Percentiles rank a stretch among this genome's conserved stretches.
Evolutionary conservation across 768 basidiomycete genomes (phyloP).

Genomic region (Hysterangium stoloniferum): DNA sequence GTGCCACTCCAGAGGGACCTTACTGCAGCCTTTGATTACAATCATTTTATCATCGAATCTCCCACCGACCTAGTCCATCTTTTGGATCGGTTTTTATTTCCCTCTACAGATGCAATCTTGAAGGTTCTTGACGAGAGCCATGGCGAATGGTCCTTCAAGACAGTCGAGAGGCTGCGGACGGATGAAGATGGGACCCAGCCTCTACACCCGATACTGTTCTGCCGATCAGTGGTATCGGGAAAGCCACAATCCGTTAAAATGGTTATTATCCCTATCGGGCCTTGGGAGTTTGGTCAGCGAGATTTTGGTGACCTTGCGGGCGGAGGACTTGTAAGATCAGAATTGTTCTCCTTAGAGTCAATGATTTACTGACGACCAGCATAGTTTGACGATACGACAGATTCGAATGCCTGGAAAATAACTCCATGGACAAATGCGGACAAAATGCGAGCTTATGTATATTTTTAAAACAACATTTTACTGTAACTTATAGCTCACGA

Average conservation of each 20-base stretch:
- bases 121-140: not conserved
- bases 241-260: not conserved
- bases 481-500: not conserved
- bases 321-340: not conserved
- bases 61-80: not conserved
- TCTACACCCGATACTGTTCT: not conserved
- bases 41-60: not conserved
- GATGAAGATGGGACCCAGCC: not conserved
- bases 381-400: slow-evolving; percentile 1
- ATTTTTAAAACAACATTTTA: not conserved
- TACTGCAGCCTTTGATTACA: not conserved
- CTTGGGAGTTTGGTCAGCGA: slow-evolving; percentile 4
- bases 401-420: not conserved
- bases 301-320: not conserved
- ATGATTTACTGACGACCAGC: not conserved
- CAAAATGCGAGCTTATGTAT: slow-evolving; percentile 5
- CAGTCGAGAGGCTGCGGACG: not conserved
- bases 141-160: not conserved
- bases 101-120: not conserved
- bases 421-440: slow-evolving; percentile 3
- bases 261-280: slow-evolving; percentile 1
- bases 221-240: not conserved
- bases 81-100: slow-evolving; percentile 1
- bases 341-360: not conserved
- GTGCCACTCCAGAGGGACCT: not conserved